Evolutionary conservation across 139 green algal genomes (phyloP).

Genomic region (Closterium sp.): DNA sequence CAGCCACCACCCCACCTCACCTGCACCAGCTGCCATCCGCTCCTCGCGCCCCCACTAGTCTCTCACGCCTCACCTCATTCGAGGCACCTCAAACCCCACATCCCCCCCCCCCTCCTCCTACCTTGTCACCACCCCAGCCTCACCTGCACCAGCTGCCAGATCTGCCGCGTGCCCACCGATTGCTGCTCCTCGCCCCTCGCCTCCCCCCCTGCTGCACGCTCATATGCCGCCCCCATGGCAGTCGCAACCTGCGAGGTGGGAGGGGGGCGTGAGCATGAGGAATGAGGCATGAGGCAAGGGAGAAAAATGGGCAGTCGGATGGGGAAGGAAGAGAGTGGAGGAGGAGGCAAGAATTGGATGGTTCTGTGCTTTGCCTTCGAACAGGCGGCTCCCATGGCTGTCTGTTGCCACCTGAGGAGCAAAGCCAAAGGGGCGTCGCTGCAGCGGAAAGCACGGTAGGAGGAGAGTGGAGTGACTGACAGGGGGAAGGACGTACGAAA

Average conservation of each 20-base stretch:
- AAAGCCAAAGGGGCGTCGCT: too few species aligned
- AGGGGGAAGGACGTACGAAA: too few species aligned
- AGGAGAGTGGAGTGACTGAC: too few species aligned
- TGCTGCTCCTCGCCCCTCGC: neutral
- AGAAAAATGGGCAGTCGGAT: neutral
- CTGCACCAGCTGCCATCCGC: neutral
- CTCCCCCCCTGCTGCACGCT: neutral
- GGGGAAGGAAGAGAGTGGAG: too few species aligned
- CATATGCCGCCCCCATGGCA: neutral
- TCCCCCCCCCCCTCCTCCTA: too few species aligned
- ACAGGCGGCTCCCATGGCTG: too few species aligned
- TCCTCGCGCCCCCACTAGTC: neutral
- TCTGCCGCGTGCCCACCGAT: neutral
- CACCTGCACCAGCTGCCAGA: conserved; percentile 35
- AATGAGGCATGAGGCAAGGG: neutral
- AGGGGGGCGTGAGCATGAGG: too few species aligned
- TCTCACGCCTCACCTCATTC: neutral
- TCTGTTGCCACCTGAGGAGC: too few species aligned
- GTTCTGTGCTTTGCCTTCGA: too few species aligned
- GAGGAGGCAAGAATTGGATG: too few species aligned
- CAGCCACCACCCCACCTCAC: neutral
- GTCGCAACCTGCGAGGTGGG: neutral
- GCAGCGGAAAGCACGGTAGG: too few species aligned
- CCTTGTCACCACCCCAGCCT: neutral
- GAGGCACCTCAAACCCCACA: too few species aligned